phyloP scores from a whole-genome alignment of 345 rosid genomes.

The Conringia planisiliqua region DNA sequence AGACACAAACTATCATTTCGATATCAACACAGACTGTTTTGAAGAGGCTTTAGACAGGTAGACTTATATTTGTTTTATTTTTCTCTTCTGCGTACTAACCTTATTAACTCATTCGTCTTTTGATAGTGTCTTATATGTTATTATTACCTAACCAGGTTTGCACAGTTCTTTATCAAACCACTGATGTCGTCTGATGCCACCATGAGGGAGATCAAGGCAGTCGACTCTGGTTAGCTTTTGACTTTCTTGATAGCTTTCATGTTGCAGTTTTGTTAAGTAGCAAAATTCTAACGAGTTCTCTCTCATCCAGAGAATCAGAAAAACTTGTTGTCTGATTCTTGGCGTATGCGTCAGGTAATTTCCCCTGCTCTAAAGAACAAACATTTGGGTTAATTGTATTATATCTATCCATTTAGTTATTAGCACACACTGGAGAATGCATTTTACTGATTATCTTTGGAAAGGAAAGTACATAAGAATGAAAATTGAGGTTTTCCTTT shows the following conservation, averaged over 20 bases:
- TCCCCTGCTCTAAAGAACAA: not conserved
- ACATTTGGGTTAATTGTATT: too few relatives aligned
- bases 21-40: slow-evolving; percentile 62
- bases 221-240: slow-evolving; percentile 71
- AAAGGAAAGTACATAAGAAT: not conserved
- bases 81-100: not conserved
- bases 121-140: not conserved
- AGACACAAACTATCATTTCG: slow-evolving; percentile 69
- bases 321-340: slow-evolving; percentile 65
- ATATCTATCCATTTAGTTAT: not conserved
- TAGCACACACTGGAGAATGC: not conserved
- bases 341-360: slow-evolving; percentile 80
- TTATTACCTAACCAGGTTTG: slow-evolving; percentile 46
- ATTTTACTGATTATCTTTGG: not conserved
- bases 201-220: slow-evolving; percentile 82
- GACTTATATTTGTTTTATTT: not conserved
- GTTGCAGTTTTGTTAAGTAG: not conserved
- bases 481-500: not conserved
- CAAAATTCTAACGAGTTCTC: not conserved
- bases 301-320: slow-evolving; percentile 70
- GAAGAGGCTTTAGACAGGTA: slow-evolving; percentile 86
- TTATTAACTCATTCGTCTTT: not conserved
- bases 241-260: not conserved
- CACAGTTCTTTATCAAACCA: slow-evolving; percentile 86
- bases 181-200: slow-evolving; percentile 92